A percentile compares a stretch with the other conserved stretches of the same genome.
Evolutionary conservation across 179 eudicot genomes (phyloP).

Genomic region (Sideroxylon spinosum): DNA sequence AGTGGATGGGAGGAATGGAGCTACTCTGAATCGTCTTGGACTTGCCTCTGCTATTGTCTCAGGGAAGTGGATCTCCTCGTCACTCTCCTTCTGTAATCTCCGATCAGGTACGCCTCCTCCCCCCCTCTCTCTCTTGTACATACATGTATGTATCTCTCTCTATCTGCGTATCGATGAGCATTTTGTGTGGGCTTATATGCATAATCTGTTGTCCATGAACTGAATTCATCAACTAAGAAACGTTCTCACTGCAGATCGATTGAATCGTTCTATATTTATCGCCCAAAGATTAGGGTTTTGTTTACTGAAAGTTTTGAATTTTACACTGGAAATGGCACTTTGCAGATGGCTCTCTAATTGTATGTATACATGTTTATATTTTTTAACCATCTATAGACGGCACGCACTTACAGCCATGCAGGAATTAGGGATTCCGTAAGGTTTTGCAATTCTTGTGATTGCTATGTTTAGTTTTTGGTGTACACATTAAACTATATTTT

Average conservation of each 20-base stretch:
- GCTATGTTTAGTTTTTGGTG: no score
- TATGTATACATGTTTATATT: no score
- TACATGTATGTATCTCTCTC: not conserved
- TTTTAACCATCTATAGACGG: not conserved
- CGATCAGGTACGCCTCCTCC: slow-evolving; percentile 24
- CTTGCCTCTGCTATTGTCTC: not conserved
- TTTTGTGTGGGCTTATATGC: not conserved
- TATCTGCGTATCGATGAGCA: not conserved
- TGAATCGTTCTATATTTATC: not conserved
- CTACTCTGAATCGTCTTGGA: not conserved
- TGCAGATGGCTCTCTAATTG: no score
- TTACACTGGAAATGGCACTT: not conserved
- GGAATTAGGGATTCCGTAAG: no score
- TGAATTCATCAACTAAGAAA: not conserved
- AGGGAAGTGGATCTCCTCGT: not conserved
- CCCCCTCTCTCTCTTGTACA: not conserved
- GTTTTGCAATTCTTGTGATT: no score
- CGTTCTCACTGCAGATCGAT: slow-evolving; percentile 5
- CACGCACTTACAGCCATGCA: not conserved
- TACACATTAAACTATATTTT: no score
- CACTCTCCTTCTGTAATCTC: slow-evolving; percentile 17
- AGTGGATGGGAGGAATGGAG: not conserved
- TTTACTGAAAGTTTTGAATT: not conserved
- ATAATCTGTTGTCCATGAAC: not conserved
- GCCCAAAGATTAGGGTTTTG: not conserved